Conservation (phyloP, 2,329 filamentous ascomycete species). For the Akanthomyces dipterigenus region DNA sequence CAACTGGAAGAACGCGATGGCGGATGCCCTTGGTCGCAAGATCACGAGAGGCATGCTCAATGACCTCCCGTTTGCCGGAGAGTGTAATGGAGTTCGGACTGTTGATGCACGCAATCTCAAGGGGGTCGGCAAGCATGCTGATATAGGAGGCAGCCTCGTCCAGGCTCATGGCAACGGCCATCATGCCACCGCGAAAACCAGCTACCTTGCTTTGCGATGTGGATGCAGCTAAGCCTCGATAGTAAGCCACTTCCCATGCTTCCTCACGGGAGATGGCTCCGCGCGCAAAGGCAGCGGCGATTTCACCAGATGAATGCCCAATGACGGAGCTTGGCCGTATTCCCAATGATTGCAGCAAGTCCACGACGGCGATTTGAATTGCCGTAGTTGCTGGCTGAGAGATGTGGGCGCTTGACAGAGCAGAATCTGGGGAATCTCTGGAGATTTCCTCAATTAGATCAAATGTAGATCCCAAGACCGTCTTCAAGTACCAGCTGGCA, state of each 20-base stretch:
- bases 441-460: constrained; percentile 30
- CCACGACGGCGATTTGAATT: constrained; percentile 36
- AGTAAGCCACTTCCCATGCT: constrained; percentile 37
- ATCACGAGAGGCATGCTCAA: constrained; percentile 26
- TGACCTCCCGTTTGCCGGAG: constrained; percentile 30
- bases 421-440: constrained; percentile 19
- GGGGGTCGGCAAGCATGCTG: constrained; percentile 13
- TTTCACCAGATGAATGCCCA: constrained; percentile 42
- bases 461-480: constrained; percentile 25
- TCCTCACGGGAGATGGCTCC: constrained; percentile 28
- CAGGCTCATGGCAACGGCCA: constrained; percentile 31
- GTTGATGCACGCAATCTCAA: constrained; percentile 38
- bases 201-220: constrained; percentile 22
- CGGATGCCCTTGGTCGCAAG: constrained; percentile 27
- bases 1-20: constrained; percentile 29
- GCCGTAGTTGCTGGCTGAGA: constrained; percentile 36
- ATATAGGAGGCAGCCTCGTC: constrained; percentile 24
- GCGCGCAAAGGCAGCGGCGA: constrained; percentile 37
- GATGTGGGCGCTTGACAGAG: constrained; percentile 29
- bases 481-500: constrained; percentile 25
- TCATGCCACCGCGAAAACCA: constrained; percentile 33
- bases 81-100: constrained; percentile 37
- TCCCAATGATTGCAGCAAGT: constrained; percentile 29
- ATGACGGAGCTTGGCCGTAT: constrained; percentile 29
- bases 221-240: constrained; percentile 31